A percentile compares a stretch with the other conserved stretches of the same genome.
These are phyloP conservation scores for Paracamarosporium sp. DNA, from an alignment of 2,329 filamentous ascomycete genomes.

Conservation along the genomic window DNA sequence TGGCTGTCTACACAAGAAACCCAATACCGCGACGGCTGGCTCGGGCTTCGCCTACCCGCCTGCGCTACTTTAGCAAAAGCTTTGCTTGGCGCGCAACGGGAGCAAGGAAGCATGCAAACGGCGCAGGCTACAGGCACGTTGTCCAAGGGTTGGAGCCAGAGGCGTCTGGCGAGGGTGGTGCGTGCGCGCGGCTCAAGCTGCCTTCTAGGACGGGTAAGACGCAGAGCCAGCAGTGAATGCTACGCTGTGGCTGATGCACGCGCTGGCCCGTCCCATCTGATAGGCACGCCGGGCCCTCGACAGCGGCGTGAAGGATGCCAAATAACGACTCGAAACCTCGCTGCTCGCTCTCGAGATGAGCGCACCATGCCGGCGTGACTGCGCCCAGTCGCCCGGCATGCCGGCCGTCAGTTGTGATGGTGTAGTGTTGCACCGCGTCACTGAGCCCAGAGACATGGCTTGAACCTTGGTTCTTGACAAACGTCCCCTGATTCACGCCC, in stretches of 20 bases:
- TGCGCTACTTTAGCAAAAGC: not conserved
- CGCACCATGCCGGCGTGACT: too few relatives aligned
- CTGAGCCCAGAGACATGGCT: conserved; percentile 1
- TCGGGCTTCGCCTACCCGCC: not conserved
- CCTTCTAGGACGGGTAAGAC: conserved; percentile 3
- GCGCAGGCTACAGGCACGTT: conserved; percentile 2
- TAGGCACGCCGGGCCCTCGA: not conserved
- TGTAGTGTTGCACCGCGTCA: not conserved
- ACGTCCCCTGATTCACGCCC: not conserved
- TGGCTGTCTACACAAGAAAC: not conserved
- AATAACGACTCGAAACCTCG: too few relatives aligned
- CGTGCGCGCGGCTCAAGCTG: conserved; percentile 2
- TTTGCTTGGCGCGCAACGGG: not conserved
- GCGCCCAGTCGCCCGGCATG: not conserved
- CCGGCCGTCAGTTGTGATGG: not conserved
- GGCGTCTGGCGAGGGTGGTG: not conserved
- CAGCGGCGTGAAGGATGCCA: not conserved
- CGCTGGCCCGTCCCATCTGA: not conserved
- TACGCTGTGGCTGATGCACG: conserved; percentile 3
- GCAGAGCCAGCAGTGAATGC: not conserved
- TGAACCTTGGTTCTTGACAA: not conserved
- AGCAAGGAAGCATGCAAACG: not conserved
- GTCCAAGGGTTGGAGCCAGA: not conserved
- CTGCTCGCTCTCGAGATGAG: too few relatives aligned
- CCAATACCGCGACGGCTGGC: not conserved